A percentile compares a stretch with the other conserved stretches of the same genome.
Evolutionary conservation across 257 asterid genomes (phyloP).

Genomic region (Ilex asprella): DNA sequence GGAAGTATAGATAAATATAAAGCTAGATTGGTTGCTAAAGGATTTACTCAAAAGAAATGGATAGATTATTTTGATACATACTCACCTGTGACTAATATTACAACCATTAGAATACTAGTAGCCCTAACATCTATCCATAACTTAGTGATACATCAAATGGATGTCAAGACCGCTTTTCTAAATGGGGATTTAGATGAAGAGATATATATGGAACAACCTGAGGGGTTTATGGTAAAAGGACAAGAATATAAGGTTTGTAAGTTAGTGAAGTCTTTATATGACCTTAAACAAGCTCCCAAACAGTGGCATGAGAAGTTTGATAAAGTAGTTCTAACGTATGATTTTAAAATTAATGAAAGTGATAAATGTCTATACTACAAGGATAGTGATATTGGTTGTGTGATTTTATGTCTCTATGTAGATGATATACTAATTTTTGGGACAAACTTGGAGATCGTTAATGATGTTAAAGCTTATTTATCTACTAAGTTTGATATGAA

Average conservation of each 20-base stretch:
- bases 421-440: background rate
- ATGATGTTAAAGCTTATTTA: background rate
- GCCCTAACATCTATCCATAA: background rate
- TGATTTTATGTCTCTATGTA: background rate
- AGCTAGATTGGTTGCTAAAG: background rate
- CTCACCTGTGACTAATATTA: background rate
- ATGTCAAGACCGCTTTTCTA: no score
- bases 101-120: background rate
- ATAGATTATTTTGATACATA: no score
- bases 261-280: background rate
- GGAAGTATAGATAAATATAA: background rate
- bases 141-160: background rate
- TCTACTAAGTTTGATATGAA: no score
- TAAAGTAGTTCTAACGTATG: no score
- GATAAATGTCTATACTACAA: background rate
- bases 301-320: no score
- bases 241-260: background rate
- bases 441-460: background rate
- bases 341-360: no score
- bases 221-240: no score
- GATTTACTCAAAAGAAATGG: background rate
- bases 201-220: no score
- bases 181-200: no score
- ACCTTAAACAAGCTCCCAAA: no score
- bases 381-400: background rate